Evolutionary conservation across 192 early-diverging fungal genomes (phyloP).

Genomic region (Podila epigama): DNA sequence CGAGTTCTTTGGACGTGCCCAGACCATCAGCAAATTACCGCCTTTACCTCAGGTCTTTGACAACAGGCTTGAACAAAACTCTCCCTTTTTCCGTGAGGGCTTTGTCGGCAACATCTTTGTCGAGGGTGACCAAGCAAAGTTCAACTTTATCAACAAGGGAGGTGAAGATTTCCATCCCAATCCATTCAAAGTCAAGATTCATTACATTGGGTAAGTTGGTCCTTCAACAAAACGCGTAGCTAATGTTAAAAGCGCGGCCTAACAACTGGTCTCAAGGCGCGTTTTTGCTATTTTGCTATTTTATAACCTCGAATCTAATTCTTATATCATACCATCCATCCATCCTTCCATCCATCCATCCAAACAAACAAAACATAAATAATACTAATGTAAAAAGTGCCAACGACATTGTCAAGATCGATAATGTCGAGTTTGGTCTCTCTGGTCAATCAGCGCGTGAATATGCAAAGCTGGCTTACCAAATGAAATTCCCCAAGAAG

Average conservation of each 20-base stretch:
- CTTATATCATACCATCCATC: neutral
- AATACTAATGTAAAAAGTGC: neutral
- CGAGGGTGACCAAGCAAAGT: slow-evolving; percentile 13
- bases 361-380: too few relatives aligned
- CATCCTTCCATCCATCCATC: neutral
- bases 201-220: slow-evolving; percentile 11
- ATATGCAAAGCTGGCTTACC: slow-evolving; percentile 51
- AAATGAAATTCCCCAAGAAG: slow-evolving; percentile 45
- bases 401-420: slow-evolving; percentile 24
- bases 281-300: neutral
- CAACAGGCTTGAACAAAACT: slow-evolving; percentile 20
- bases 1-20: slow-evolving; percentile 23
- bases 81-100: slow-evolving; percentile 27
- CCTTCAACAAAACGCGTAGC: neutral
- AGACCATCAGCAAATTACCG: slow-evolving; percentile 12
- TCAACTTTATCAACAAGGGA: slow-evolving; percentile 10
- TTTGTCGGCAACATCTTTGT: slow-evolving; percentile 31
- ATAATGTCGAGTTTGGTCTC: slow-evolving; percentile 41
- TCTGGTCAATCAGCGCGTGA: slow-evolving; percentile 39
- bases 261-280: too few relatives aligned
- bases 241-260: too few relatives aligned
- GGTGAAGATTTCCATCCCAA: slow-evolving; percentile 3
- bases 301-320: neutral
- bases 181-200: slow-evolving; percentile 11
- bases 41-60: slow-evolving; percentile 35